These are phyloP conservation scores for Maudiozyma saulgeensis DNA, from an alignment of 805 yeast species.

Conservation along the genomic window DNA sequence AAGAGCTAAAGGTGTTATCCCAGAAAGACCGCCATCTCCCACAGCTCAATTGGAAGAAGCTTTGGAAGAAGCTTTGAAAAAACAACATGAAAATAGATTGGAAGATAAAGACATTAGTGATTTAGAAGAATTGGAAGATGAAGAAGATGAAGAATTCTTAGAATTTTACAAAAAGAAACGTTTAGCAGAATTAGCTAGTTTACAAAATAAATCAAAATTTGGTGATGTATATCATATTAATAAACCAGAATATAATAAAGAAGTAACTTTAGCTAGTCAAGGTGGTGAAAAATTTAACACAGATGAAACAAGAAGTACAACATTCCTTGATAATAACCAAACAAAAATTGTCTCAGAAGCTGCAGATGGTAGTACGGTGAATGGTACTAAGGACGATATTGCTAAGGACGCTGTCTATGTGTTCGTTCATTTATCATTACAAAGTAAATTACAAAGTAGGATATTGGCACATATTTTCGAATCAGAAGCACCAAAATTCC, in stretches of 20 bases:
- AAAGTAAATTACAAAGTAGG: conserved; percentile 63
- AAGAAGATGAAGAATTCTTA: conserved; percentile 86
- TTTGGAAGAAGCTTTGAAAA: conserved; percentile 66
- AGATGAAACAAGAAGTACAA: not conserved
- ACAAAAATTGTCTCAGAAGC: not conserved
- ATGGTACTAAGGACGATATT: not conserved
- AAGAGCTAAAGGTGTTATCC: conserved; percentile 82
- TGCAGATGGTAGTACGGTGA: not conserved
- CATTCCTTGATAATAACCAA: not conserved
- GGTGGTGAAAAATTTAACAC: conserved; percentile 9
- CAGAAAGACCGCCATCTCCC: conserved; percentile 84
- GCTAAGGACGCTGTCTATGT: conserved; percentile 42
- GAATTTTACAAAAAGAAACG: conserved; percentile 69
- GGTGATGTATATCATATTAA: conserved; percentile 72
- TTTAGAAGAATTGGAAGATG: conserved; percentile 80
- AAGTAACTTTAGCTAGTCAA: conserved; percentile 74
- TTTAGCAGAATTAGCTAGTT: conserved; percentile 57
- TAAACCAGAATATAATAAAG: conserved; percentile 80
- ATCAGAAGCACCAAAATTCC: conserved; percentile 54
- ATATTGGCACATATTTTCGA: conserved; percentile 51
- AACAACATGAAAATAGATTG: conserved; percentile 74
- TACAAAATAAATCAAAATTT: conserved; percentile 48
- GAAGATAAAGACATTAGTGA: conserved; percentile 73
- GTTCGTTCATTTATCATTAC: conserved; percentile 65
- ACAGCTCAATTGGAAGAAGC: conserved; percentile 82